Conservation (phyloP, 2,329 filamentous ascomycete genomes). For the Monosporascus cannonballus region DNA sequence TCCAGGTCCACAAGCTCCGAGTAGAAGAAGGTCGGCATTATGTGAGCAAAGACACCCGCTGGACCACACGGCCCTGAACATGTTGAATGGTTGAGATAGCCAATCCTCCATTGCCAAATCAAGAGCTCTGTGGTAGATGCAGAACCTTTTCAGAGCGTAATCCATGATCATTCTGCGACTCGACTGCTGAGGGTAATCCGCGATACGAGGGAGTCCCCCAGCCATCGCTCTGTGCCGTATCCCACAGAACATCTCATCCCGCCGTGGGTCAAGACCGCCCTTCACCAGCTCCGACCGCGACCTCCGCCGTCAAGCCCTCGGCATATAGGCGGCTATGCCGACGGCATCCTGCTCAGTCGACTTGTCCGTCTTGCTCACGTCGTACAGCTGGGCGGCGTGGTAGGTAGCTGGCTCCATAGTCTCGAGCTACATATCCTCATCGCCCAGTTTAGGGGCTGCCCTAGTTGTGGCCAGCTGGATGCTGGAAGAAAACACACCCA, state of each 20-base stretch:
- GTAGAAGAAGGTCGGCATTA: too few relatives aligned
- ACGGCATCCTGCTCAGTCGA: constrained; percentile 49
- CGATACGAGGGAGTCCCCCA: constrained; percentile 59
- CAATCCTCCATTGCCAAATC: background rate
- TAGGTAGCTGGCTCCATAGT: constrained; percentile 60
- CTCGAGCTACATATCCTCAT: constrained; percentile 60
- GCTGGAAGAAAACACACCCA: constrained; percentile 59
- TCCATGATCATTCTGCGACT: constrained; percentile 72
- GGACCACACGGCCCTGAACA: too few relatives aligned
- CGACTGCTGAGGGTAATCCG: constrained; percentile 58
- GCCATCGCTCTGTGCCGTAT: constrained; percentile 60
- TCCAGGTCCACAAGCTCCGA: background rate
- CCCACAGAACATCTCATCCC: constrained; percentile 62
- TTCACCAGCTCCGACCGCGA: constrained; percentile 57
- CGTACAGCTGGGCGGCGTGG: constrained; percentile 57
- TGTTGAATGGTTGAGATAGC: background rate
- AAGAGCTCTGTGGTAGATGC: constrained; percentile 63
- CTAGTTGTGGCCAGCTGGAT: constrained; percentile 62
- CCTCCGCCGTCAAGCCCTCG: constrained; percentile 64
- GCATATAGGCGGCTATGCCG: constrained; percentile 61
- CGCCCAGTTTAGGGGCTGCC: constrained; percentile 59
- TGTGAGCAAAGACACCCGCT: too few relatives aligned
- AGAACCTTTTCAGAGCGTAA: constrained; percentile 61
- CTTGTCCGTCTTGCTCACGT: constrained; percentile 41
- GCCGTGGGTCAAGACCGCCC: constrained; percentile 54